Evolutionary conservation across 805 yeast species (phyloP).

Genomic region (Ogataea philodendri): DNA sequence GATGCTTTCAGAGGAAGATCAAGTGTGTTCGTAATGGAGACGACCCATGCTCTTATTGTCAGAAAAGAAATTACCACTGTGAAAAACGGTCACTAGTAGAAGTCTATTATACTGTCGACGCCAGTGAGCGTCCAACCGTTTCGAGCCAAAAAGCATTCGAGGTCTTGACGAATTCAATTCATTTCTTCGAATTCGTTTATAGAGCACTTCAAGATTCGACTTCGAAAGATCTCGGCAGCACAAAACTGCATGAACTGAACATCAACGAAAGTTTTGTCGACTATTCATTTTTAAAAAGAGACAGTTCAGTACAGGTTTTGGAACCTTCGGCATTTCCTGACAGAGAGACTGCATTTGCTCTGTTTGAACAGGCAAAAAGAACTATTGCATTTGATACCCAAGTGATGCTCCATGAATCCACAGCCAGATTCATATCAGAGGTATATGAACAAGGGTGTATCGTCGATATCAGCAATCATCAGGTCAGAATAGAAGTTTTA

Average conservation of each 20-base stretch:
- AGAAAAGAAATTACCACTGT: neutral
- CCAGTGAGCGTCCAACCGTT: neutral
- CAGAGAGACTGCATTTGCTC: conserved; percentile 1
- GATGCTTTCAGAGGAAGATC: conserved; percentile 4
- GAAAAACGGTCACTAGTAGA: conserved; percentile 2
- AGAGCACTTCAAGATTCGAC: neutral
- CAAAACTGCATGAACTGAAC: conserved; percentile 1
- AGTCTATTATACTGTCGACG: neutral
- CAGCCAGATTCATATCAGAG: conserved; percentile 1
- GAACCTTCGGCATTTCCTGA: conserved; percentile 3
- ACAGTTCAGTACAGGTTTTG: neutral
- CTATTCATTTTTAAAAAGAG: conserved; percentile 7
- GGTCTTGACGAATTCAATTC: conserved; percentile 8
- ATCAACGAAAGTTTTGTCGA: conserved; percentile 10
- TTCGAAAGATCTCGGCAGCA: neutral
- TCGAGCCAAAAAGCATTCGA: conserved; percentile 1
- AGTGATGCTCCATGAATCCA: conserved; percentile 8
- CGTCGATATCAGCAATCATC: conserved; percentile 2
- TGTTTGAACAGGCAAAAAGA: conserved; percentile 5
- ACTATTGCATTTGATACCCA: conserved; percentile 10
- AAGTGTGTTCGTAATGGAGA: conserved; percentile 3
- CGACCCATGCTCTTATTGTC: conserved; percentile 2
- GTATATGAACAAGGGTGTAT: conserved; percentile 1
- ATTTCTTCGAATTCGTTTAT: conserved; percentile 4
- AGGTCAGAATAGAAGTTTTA: neutral